Base-by-base conservation (phyloP, 805 yeast genomes). In the Starmerella floricola region DNA sequence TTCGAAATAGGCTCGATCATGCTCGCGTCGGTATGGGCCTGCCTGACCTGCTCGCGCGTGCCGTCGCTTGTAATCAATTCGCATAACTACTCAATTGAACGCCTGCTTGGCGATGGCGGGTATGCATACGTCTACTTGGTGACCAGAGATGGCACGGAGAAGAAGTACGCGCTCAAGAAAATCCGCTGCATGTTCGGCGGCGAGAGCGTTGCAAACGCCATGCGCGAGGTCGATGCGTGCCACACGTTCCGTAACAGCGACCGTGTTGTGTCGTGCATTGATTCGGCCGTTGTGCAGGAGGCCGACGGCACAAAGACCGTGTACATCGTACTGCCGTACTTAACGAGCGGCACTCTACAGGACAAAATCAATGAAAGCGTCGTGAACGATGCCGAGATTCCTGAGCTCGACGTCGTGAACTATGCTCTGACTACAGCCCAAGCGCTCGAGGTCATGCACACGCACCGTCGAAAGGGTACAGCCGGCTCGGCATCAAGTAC, bases 51-150 rank as follows among this genome's bases (percentile, higher is more conserved):
- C 43, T 61, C 62, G 42, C 60, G 59, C 37, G 45, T 72, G 13
- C 87, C 91, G 1, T 68, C 68, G 8, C 62, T 86, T 10, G 55
- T 66, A 1, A 72, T 87, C 48, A 80, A 81, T 58, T 73, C 74
- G 42, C 67, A 73, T 29, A 65, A 66, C 36, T 82, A 79, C 63
- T 68, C 66, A 52, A 78, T 87, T 15, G 62, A 76, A 41, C 70
- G 74, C 45, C 67, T 87, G n/a, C 64, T 87, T 6, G 95, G 94
- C 8, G 96, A 86, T 63, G 94, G 94, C 2, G 93, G 91, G 12
- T 81, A 80, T 56, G 78, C 94, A 0, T 85, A 80, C 52, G 94
- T 84, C 8, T 87, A 87, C 55, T 64, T 85, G 18, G 94, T 86
- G 3, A 68, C 74, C 49, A 55, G 57, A 34, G 59, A 66, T 20